These are phyloP conservation scores for Lactarius pseudohatsudake DNA, from an alignment of 768 basidiomycete species.

Conservation along the genomic window DNA sequence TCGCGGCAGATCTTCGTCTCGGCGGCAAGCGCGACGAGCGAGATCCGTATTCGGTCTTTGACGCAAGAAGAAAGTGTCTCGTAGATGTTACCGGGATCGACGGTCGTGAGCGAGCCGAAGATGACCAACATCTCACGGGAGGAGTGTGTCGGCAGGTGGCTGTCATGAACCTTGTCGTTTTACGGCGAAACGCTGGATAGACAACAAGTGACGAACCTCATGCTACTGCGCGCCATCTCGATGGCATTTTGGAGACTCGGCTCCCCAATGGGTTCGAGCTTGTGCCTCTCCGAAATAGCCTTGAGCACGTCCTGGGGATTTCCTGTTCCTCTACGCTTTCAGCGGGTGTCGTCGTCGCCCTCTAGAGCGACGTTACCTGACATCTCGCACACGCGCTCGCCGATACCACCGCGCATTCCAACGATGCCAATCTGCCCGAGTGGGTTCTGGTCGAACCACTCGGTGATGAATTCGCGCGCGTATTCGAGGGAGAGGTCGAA, in stretches of 20 bases:
- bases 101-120: conserved; percentile 94
- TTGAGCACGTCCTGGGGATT: conserved; percentile 97
- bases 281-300: conserved; percentile 79
- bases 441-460: conserved; percentile 99
- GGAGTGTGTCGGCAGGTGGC: conserved; percentile 96
- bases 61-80: conserved; percentile 87
- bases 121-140: conserved; percentile 94
- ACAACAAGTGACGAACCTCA: conserved; percentile 57
- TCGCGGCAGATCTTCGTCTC: conserved; percentile 98
- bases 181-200: neutral
- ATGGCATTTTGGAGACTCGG: conserved; percentile 96
- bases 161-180: conserved; percentile 34
- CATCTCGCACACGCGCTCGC: conserved; percentile 89
- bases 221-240: conserved; percentile 93
- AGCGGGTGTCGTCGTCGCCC: neutral
- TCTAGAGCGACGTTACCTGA: conserved; percentile 61
- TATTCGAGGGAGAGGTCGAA: conserved; percentile 91
- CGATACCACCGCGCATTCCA: conserved; percentile 87
- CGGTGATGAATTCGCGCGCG: conserved; percentile 84
- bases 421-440: conserved; percentile 95
- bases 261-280: conserved; percentile 86
- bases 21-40: conserved; percentile 90
- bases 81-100: conserved; percentile 96
- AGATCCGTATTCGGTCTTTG: conserved; percentile 83
- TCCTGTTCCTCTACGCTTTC: conserved; percentile 46